Conservation (phyloP, 179 eudicot genomes). For the Corrigiola litoralis region DNA sequence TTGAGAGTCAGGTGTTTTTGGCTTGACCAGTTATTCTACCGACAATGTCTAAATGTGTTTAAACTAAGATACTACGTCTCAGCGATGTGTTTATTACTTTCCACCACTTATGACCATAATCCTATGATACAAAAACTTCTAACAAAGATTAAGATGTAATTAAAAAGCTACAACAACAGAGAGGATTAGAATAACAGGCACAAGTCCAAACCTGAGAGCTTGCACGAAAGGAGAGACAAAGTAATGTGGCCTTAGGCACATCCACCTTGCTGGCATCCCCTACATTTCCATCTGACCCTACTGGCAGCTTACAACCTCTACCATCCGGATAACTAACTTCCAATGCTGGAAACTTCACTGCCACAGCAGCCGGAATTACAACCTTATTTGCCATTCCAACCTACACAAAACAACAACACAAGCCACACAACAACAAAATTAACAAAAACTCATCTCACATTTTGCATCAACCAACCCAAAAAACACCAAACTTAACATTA, state of each 20-base stretch:
- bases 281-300: constrained; percentile 34
- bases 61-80: not conserved
- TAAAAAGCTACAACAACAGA: not conserved
- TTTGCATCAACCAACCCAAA: not conserved
- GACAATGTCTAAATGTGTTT: not conserved
- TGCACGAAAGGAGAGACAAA: constrained; percentile 82
- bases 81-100: not conserved
- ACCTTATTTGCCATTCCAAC: constrained; percentile 67
- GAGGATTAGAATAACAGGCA: not conserved
- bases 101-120: not conserved
- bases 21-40: not conserved
- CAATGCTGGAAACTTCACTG: constrained; percentile 68
- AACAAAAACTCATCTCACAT: constrained; percentile 10
- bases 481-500: too few species aligned
- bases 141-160: not conserved
- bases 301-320: constrained; percentile 53
- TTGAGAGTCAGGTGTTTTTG: not conserved
- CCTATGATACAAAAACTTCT: not conserved
- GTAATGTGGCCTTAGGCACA: constrained; percentile 58
- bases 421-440: constrained; percentile 5
- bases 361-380: constrained; percentile 56
- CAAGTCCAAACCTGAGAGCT: constrained; percentile 65
- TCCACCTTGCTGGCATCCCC: constrained; percentile 27
- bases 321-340: constrained; percentile 71
- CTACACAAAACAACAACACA: constrained; percentile 29